phyloP scores from a whole-genome alignment of 2,329 filamentous ascomycete species.

The Talaromyces amestolkiae region DNA sequence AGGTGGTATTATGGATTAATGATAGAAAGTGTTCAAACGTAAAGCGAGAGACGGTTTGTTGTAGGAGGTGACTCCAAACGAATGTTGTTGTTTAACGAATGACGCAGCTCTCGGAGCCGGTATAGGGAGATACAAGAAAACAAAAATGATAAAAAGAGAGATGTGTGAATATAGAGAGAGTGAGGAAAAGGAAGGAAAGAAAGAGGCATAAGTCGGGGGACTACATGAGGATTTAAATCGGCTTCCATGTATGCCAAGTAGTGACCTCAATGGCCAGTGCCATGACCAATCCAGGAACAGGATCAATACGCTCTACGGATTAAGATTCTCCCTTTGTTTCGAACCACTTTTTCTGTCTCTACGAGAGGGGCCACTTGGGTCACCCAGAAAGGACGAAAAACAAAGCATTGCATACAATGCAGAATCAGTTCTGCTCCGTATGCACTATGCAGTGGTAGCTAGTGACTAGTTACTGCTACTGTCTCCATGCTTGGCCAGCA shows the following conservation, averaged over 20 bases:
- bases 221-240: conserved; percentile 12
- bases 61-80: conserved; percentile 10
- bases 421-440: background rate
- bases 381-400: background rate
- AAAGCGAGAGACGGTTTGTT: conserved; percentile 33
- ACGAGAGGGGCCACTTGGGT: conserved; percentile 1
- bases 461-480: background rate
- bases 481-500: background rate
- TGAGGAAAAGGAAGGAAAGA: background rate
- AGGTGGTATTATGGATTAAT: conserved; percentile 20
- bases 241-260: background rate
- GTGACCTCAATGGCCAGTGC: background rate
- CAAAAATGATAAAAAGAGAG: background rate
- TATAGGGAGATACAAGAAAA: conserved; percentile 24
- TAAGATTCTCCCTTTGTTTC: conserved; percentile 3
- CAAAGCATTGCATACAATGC: background rate
- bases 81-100: conserved; percentile 21
- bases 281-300: background rate
- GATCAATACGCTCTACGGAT: background rate
- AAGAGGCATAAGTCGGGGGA: background rate
- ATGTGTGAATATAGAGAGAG: background rate
- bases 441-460: background rate
- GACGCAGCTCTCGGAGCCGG: conserved; percentile 18
- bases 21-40: conserved; percentile 8
- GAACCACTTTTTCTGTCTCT: background rate